Evolutionary conservation across 306 rosid genomes (phyloP).

Genomic region (Trifolium fragiferum): DNA sequence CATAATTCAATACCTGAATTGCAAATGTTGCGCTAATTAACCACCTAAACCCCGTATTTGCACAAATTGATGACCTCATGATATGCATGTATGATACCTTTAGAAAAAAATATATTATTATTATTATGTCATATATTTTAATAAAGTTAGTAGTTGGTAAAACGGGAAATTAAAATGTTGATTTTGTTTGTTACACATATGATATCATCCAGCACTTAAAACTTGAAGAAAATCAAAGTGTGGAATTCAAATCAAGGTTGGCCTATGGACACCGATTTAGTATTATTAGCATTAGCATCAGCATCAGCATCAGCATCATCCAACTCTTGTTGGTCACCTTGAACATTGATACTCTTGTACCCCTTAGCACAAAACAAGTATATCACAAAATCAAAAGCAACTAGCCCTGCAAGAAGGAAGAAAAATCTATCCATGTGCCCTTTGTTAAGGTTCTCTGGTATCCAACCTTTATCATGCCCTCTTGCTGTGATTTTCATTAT

Average conservation of each 20-base stretch:
- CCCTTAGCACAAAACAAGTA: slow-evolving; percentile 58
- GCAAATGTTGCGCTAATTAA: not conserved
- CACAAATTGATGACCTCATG: not conserved
- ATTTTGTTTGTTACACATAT: too few relatives aligned
- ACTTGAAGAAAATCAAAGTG: too few relatives aligned
- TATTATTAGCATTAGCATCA: too few relatives aligned
- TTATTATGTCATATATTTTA: too few relatives aligned
- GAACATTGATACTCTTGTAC: slow-evolving; percentile 50
- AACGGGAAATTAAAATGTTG: too few relatives aligned
- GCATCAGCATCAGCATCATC: too few relatives aligned
- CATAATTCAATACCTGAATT: not conserved
- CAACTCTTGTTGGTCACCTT: slow-evolving; percentile 22
- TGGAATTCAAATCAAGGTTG: too few relatives aligned
- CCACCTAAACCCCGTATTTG: not conserved
- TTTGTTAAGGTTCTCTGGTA: slow-evolving; percentile 56
- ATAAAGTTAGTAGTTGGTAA: too few relatives aligned
- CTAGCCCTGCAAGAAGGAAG: slow-evolving; percentile 57
- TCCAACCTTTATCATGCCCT: slow-evolving; percentile 57
- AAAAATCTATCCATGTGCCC: slow-evolving; percentile 71
- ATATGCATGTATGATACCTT: not conserved
- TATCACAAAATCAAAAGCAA: slow-evolving; percentile 57
- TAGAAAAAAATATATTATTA: too few relatives aligned
- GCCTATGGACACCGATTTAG: not conserved
- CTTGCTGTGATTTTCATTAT: slow-evolving; percentile 56
- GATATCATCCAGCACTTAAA: too few relatives aligned